These are phyloP conservation scores for Vigna unguiculata DNA, from an alignment of 306 rosid genomes.

Conservation along the genomic window DNA sequence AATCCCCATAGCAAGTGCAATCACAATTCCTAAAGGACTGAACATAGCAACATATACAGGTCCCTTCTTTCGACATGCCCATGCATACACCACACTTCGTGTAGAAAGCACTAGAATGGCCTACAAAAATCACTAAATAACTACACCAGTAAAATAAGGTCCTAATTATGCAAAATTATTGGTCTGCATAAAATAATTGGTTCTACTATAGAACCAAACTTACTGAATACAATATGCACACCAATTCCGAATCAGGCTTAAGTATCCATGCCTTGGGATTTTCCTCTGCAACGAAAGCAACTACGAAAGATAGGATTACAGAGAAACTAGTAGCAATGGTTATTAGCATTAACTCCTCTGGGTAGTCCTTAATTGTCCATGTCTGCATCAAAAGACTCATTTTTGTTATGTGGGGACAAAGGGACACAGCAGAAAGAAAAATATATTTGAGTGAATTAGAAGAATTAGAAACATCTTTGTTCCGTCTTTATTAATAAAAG, in stretches of 20 bases:
- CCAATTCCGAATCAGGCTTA: conserved; percentile 27
- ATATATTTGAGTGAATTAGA: too few relatives aligned
- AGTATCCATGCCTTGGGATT: conserved; percentile 44
- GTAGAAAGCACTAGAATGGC: conserved; percentile 40
- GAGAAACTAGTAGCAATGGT: conserved; percentile 28
- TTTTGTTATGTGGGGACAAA: conserved; percentile 1
- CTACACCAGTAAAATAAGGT: neutral
- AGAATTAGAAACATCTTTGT: too few relatives aligned
- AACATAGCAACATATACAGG: conserved; percentile 56
- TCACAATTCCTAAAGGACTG: conserved; percentile 52
- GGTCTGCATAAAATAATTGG: neutral
- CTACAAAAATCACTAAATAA: conserved; percentile 23
- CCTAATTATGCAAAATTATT: neutral
- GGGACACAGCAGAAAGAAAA: neutral
- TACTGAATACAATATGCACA: conserved; percentile 29
- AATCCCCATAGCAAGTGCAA: conserved; percentile 53
- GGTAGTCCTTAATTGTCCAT: conserved; percentile 36
- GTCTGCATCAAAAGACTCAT: conserved; percentile 17
- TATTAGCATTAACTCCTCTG: conserved; percentile 38
- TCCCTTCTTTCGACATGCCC: conserved; percentile 55
- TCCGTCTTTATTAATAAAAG: too few relatives aligned
- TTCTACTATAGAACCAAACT: neutral
- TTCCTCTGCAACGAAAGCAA: conserved; percentile 38
- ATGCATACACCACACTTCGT: conserved; percentile 41
- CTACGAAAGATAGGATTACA: conserved; percentile 30